Evolutionary conservation across 352 stramenopile genomes (phyloP).

Genomic region (Pythium scleroteichum): DNA sequence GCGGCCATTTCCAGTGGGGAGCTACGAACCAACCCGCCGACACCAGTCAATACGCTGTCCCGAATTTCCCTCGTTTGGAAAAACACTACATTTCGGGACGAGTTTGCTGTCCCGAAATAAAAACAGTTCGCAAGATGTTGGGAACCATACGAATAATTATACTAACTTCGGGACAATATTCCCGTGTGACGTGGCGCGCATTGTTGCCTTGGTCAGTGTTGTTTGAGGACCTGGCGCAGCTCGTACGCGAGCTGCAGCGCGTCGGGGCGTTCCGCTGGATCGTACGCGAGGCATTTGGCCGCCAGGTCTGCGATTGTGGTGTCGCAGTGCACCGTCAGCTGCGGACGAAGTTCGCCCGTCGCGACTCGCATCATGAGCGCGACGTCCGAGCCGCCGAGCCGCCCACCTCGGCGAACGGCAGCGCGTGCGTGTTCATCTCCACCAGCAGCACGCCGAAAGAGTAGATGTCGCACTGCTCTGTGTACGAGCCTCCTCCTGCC

Average conservation of each 20-base stretch:
- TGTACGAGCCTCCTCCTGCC: too few relatives aligned
- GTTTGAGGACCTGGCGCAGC: slow-evolving; percentile 12
- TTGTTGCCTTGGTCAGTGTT: neutral
- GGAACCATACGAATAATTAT: too few relatives aligned
- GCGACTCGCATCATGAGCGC: slow-evolving; percentile 41
- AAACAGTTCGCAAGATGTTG: too few relatives aligned
- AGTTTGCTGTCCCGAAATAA: neutral
- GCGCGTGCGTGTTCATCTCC: too few relatives aligned
- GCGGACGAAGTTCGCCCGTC: slow-evolving; percentile 21
- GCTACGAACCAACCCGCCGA: slow-evolving; percentile 13
- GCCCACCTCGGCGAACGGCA: too few relatives aligned
- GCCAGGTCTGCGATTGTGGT: slow-evolving; percentile 20
- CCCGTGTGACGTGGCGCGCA: too few relatives aligned
- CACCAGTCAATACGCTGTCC: slow-evolving; percentile 26
- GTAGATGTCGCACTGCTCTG: too few relatives aligned
- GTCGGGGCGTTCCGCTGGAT: slow-evolving; percentile 17
- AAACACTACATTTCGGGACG: neutral
- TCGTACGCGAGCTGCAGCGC: slow-evolving; percentile 25
- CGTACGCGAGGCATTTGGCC: slow-evolving; percentile 23
- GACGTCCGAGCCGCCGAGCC: slow-evolving; percentile 34
- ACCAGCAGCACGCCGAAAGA: too few relatives aligned
- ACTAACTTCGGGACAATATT: too few relatives aligned
- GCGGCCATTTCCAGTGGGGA: slow-evolving; percentile 4
- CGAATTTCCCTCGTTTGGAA: slow-evolving; percentile 11
- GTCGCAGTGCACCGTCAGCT: slow-evolving; percentile 17